These are phyloP conservation scores for Psidium friedrichsthalianum DNA, from an alignment of 345 rosid species.

Conservation along the genomic window DNA sequence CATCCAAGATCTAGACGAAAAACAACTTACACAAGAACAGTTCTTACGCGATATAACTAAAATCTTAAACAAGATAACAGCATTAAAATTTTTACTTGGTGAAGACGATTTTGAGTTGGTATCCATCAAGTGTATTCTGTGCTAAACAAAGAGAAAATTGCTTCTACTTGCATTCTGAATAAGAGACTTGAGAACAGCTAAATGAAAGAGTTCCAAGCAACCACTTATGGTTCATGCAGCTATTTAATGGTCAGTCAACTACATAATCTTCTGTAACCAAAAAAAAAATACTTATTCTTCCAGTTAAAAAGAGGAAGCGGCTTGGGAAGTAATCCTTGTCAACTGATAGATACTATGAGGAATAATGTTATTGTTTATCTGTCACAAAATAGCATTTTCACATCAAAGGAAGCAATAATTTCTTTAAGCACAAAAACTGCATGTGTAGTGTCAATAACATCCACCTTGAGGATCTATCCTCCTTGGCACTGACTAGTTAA, in stretches of 20 bases:
- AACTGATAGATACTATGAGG: not conserved
- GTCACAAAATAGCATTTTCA: not conserved
- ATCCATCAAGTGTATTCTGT: not conserved
- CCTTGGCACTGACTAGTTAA: not conserved
- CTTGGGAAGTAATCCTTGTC: not conserved
- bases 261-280: not conserved
- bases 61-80: not conserved
- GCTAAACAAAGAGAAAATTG: not conserved
- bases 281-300: not conserved
- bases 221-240: not conserved
- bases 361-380: not conserved
- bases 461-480: not conserved
- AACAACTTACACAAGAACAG: not conserved
- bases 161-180: not conserved
- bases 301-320: not conserved
- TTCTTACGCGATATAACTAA: not conserved
- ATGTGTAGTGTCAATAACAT: not conserved
- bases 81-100: not conserved
- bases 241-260: not conserved
- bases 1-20: not conserved
- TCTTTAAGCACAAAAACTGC: not conserved
- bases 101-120: not conserved
- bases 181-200: not conserved
- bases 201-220: not conserved
- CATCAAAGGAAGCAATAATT: not conserved